Base-by-base conservation (phyloP, 2,329 filamentous ascomycete genomes). In the Thelonectria discophora region DNA sequence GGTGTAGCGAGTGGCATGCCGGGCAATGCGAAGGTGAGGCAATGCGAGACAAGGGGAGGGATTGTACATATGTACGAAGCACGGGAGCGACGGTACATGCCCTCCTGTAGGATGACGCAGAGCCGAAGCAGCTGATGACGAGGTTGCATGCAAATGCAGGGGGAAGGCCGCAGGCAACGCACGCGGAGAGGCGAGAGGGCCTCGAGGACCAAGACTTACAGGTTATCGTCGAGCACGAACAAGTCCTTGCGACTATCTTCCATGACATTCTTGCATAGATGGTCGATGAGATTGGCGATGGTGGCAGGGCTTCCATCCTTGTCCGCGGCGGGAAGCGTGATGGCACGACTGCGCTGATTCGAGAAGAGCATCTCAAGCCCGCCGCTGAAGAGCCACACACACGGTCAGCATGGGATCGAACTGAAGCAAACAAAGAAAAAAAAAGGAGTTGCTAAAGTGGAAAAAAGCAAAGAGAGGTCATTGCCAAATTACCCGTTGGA, bases 301-400 rank as follows among this genome's bases (percentile, higher is more conserved):
- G 86, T 95, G 55, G 88, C 80, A 10, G 86, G 83, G 58, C 81
- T 80, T 50, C 88, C 88, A 62, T 86, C 79, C 55, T 83, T 79
- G 72, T 89, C 84, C 57, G 74, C 82, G 30, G 84, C 78, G 18
- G 94, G 92, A 43, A 98, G 77, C 3, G 83, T 79, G 47, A 99
- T 75, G 20, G 82, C 79, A 75, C 94, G 91, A 69, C 88, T 90
- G 58, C 90, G 87, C 78, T 93, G 83, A 75, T 97, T 90, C 32
- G 89, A 88, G 79, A 99, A 99, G 67, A 99, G 89, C 81, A 97
- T 90, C 80, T 99, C 95, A 17, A 99, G 86, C 20, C 95, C 95
- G 64, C 95, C 95, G 66, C 95, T 94, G 69, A 47, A 58, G 60
- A 59, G 60, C 59, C 60, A 65, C 47, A 52, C 46, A 60, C 54